Evolutionary conservation across 352 stramenopile genomes (phyloP).

Genomic region (Globisporangium spinosum): DNA sequence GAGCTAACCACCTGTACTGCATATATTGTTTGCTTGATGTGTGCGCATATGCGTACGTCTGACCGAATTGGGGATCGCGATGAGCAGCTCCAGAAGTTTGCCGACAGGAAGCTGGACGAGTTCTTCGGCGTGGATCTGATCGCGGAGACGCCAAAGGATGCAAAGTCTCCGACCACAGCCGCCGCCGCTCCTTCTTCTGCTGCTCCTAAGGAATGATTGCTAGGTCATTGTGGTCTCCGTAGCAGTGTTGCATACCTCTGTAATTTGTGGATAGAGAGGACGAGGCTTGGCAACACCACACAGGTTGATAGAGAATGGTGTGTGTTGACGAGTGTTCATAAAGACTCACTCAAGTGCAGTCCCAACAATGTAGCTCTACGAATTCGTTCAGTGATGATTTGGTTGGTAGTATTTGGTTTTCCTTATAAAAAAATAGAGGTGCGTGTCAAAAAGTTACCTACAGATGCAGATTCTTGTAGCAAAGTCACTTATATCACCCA

Average conservation of each 20-base stretch:
- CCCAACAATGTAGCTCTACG: background rate
- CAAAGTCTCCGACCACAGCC: background rate
- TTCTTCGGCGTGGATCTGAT: constrained; percentile 85
- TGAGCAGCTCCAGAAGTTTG: constrained; percentile 64
- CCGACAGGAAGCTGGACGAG: constrained; percentile 79
- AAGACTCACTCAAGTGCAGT: background rate
- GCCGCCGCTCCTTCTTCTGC: background rate
- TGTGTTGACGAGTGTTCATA: background rate
- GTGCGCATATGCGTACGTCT: background rate
- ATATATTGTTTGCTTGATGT: background rate
- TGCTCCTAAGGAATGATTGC: constrained; percentile 8
- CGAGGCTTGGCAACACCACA: background rate
- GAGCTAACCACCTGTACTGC: background rate
- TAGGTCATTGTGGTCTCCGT: background rate
- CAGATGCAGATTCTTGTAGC: background rate
- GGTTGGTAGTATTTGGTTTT: background rate
- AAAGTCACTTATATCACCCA: background rate
- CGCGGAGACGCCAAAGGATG: constrained; percentile 25
- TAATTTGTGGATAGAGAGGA: background rate
- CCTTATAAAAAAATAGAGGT: background rate
- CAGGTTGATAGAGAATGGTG: background rate
- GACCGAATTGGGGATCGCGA: background rate
- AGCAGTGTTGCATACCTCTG: background rate
- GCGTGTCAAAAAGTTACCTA: constrained; percentile 5
- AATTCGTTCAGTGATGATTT: background rate